Evolutionary conservation across 1,139 yeast genomes (phyloP).

Genomic region (Geotrichum bryndzae): DNA sequence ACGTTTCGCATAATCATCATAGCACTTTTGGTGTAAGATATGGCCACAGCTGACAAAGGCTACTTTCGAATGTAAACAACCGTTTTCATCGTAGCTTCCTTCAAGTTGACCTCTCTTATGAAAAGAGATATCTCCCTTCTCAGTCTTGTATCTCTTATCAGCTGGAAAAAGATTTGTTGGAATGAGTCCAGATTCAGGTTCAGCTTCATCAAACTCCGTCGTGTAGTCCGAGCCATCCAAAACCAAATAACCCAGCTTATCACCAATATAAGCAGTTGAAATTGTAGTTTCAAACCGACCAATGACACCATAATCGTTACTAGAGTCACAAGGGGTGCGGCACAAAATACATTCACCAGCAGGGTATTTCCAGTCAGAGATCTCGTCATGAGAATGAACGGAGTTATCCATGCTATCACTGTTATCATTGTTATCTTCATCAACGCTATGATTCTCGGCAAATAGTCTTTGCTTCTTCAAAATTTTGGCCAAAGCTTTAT

Average conservation of each 20-base stretch:
- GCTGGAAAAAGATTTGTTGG: neutral
- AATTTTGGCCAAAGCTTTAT: conserved; percentile 68
- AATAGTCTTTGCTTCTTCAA: conserved; percentile 66
- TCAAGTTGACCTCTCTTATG: neutral
- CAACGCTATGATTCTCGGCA: conserved; percentile 40
- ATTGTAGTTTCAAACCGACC: conserved; percentile 28
- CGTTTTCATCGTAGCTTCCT: neutral
- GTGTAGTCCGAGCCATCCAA: neutral
- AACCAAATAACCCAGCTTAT: neutral
- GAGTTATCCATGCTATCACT: conserved; percentile 42
- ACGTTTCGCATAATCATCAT: conserved; percentile 52
- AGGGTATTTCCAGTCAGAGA: conserved; percentile 61
- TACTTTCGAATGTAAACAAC: neutral
- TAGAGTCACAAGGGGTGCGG: conserved; percentile 67
- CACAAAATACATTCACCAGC: conserved; percentile 81
- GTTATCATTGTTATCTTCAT: conserved; percentile 40
- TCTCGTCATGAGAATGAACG: conserved; percentile 4
- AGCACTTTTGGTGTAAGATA: conserved; percentile 83
- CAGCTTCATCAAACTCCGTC: neutral
- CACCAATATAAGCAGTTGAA: neutral
- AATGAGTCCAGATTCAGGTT: neutral
- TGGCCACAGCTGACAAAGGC: conserved; percentile 71
- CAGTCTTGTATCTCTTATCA: neutral
- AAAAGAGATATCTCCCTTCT: neutral
- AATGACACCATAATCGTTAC: conserved; percentile 74